These are phyloP conservation scores for Acanthamoeba royreba DNA, from an alignment of 208 protist genomes.

Conservation along the genomic window DNA sequence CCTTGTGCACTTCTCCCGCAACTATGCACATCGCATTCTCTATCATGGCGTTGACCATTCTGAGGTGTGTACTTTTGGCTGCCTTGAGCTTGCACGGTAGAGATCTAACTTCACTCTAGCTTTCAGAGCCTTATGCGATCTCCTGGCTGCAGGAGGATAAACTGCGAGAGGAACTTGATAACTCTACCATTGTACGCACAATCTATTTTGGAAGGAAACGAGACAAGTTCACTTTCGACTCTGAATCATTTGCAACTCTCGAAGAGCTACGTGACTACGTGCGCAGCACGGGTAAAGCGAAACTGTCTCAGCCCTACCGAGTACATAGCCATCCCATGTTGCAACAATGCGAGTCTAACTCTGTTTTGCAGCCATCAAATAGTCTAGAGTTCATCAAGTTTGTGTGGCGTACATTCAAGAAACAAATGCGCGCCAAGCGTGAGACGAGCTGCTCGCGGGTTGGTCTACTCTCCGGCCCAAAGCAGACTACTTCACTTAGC, in stretches of 20 bases:
- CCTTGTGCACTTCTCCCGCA: background rate
- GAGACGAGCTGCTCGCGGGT: background rate
- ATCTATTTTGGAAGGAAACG: background rate
- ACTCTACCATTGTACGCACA: too few species aligned
- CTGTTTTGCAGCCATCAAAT: background rate
- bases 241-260: background rate
- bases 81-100: too few species aligned
- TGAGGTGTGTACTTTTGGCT: too few species aligned
- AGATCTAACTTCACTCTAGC: too few species aligned
- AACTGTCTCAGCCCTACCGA: background rate
- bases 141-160: background rate
- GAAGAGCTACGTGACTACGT: background rate
- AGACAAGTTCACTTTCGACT: background rate
- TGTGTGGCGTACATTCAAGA: background rate
- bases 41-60: background rate
- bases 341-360: background rate
- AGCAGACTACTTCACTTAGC: background rate
- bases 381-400: slow-evolving; percentile 4
- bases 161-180: background rate
- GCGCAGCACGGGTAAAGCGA: background rate
- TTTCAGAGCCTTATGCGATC: background rate
- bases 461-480: background rate
- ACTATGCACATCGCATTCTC: background rate
- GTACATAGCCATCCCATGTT: background rate
- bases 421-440: background rate